Conservation (phyloP, 768 basidiomycete genomes). For the Symmetrospora coprosmae region DNA sequence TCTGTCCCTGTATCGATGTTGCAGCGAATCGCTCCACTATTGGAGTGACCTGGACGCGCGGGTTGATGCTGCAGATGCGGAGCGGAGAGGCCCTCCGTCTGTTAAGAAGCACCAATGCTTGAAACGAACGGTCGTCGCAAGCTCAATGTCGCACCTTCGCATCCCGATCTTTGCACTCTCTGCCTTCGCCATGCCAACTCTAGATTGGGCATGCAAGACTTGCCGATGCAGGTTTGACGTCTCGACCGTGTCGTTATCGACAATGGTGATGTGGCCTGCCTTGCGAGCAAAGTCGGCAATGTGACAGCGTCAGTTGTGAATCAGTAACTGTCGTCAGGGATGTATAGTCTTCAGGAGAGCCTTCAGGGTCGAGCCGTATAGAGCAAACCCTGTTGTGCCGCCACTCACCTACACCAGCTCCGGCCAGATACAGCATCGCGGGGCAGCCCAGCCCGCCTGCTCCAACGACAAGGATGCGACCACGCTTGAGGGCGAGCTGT, state of each 20-base stretch:
- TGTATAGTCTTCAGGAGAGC: not conserved
- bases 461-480: constrained; percentile 73
- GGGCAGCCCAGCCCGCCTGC: constrained; percentile 95
- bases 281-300: too few relatives aligned
- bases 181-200: constrained; percentile 64
- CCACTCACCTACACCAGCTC: constrained; percentile 73
- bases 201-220: constrained; percentile 61
- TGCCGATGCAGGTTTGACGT: constrained; percentile 83
- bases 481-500: constrained; percentile 61
- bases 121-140: not conserved
- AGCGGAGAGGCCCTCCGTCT: not conserved
- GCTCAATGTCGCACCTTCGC: constrained; percentile 45
- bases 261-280: constrained; percentile 66
- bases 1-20: not conserved
- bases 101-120: not conserved
- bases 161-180: constrained; percentile 63
- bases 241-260: constrained; percentile 79
- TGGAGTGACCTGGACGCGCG: constrained; percentile 49
- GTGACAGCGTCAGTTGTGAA: too few relatives aligned
- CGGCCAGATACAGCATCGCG: constrained; percentile 80
- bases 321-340: too few relatives aligned
- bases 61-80: constrained; percentile 52
- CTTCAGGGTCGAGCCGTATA: not conserved
- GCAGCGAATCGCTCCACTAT: constrained; percentile 37
- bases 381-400: too few relatives aligned